Evolutionary conservation across 2,329 filamentous ascomycete species (phyloP), one percentile per base, ranked within the genome.

Genomic region (Aspergillus sp.): DNA sequence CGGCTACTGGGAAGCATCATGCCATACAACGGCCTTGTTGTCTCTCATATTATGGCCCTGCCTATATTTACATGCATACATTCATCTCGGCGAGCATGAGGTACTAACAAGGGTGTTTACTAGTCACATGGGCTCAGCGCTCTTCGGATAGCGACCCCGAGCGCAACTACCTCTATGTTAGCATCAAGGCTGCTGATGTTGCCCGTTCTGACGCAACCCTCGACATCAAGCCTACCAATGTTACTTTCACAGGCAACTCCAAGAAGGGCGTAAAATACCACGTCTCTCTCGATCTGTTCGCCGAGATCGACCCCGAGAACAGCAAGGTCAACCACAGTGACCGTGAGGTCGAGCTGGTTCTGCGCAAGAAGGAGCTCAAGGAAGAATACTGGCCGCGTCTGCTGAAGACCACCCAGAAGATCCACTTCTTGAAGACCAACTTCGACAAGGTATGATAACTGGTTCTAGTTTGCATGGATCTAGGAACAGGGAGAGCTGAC

Each of bases 101-200:
- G 56, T 49, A 30, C 30, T 59, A 41, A 60, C 59, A 57, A 55
- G 55, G n/a, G 47, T 50, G 60, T 58, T 52, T 32, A 65, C 61
- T 73, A 98, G 95, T 99, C 71, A 90, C 92, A 80, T 99, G 95
- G 95, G 94, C 95, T 68, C 95, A 99, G 84, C 93, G 95, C 84
- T 98, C 94, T 50, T 95, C 89, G 74, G 82, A 79, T 70, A 83
- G 83, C 69, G 93, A 97, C 58, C 77, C 90, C 59, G 85, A 89
- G 77, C 96, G 93, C 84, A 99, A 99, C 86, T 91, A 92, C 82
- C 82, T 99, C 84, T 96, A 92, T 84, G 86, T 99, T 69, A 96
- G 91, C 75, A 91, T 99, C 81, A 86, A 87, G 72, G 92, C 93
- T 54, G 87, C 93, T 70, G 95, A 99, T 77, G 90, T 97, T 48